Conservation (phyloP, 192 early-diverging fungal species). For the Kickxella alabastrina region DNA sequence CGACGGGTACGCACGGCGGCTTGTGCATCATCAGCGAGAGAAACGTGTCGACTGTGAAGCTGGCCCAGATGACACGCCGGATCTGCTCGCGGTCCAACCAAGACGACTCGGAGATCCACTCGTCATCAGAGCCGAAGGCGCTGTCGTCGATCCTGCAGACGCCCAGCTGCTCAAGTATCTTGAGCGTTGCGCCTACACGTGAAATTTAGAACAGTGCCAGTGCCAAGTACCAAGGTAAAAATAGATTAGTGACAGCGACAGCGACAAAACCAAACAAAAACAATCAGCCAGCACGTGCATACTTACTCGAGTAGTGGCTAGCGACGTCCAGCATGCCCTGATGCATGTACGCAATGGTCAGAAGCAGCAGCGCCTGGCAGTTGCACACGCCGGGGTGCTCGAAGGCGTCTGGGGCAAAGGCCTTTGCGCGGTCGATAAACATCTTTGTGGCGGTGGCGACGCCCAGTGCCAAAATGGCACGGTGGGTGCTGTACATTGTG, state of each 20-base stretch:
- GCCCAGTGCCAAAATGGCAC: constrained; percentile 15
- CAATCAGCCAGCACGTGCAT: background rate
- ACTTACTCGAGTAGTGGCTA: constrained; percentile 49
- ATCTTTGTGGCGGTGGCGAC: constrained; percentile 9
- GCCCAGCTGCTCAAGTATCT: constrained; percentile 37
- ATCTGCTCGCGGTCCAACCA: constrained; percentile 51
- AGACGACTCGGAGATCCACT: constrained; percentile 32
- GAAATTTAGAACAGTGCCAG: background rate
- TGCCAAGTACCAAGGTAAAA: background rate
- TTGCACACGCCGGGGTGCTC: constrained; percentile 20
- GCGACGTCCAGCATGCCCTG: constrained; percentile 30
- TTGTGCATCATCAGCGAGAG: constrained; percentile 42
- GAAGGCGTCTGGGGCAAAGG: constrained; percentile 28
- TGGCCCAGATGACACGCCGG: constrained; percentile 34
- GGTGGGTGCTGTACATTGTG: constrained; percentile 31
- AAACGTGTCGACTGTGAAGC: constrained; percentile 43
- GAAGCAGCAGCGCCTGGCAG: constrained; percentile 31
- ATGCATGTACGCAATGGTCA: constrained; percentile 35
- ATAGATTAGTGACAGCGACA: background rate
- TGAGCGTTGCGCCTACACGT: constrained; percentile 29
- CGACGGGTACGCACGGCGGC: constrained; percentile 30
- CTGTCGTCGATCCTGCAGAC: constrained; percentile 42
- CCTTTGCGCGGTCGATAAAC: constrained; percentile 31
- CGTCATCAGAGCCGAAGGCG: constrained; percentile 27
- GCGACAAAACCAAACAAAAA: background rate